Evolutionary conservation across 2,329 filamentous ascomycete species (phyloP).

Genomic region (Geosmithia flava): DNA sequence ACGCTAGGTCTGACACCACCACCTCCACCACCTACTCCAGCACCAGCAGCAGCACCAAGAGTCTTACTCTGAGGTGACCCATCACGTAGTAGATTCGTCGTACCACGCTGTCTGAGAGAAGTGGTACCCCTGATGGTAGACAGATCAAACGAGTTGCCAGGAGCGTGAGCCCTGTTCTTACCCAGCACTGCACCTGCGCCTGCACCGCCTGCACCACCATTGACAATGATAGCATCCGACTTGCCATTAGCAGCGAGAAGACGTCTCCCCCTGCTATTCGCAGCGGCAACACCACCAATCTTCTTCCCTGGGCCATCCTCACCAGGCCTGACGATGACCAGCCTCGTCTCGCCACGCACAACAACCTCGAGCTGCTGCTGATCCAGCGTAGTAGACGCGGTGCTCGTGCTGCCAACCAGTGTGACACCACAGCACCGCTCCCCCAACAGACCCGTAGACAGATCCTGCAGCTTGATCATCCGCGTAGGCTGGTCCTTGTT

Average conservation of each 20-base stretch:
- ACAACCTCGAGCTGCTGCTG: slow-evolving; percentile 39
- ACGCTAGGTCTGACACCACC: slow-evolving; percentile 14
- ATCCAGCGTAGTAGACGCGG: slow-evolving; percentile 16
- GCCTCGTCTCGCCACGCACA: slow-evolving; percentile 40
- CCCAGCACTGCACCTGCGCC: slow-evolving; percentile 12
- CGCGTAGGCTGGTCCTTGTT: slow-evolving; percentile 24
- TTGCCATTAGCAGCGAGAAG: slow-evolving; percentile 23
- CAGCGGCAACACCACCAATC: slow-evolving; percentile 20
- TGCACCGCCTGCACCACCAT: slow-evolving; percentile 8
- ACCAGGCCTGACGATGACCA: slow-evolving; percentile 41
- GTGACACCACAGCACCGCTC: slow-evolving; percentile 42
- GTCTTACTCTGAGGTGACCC: not conserved
- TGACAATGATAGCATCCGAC: slow-evolving; percentile 42
- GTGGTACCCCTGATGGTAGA: not conserved
- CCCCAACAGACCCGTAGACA: slow-evolving; percentile 40
- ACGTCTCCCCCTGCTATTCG: slow-evolving; percentile 15
- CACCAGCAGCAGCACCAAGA: too few species aligned
- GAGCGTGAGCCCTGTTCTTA: slow-evolving; percentile 16
- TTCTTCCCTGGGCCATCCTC: slow-evolving; percentile 33
- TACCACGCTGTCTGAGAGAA: not conserved
- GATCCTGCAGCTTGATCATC: slow-evolving; percentile 42
- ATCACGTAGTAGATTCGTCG: not conserved
- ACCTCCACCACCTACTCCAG: not conserved
- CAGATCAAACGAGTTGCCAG: slow-evolving; percentile 25
- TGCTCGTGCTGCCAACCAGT: slow-evolving; percentile 11